Evolutionary conservation across 2,329 filamentous ascomycete species (phyloP), one percentile per base, ranked within the genome.

Genomic region (Trichoderma hamatum): DNA sequence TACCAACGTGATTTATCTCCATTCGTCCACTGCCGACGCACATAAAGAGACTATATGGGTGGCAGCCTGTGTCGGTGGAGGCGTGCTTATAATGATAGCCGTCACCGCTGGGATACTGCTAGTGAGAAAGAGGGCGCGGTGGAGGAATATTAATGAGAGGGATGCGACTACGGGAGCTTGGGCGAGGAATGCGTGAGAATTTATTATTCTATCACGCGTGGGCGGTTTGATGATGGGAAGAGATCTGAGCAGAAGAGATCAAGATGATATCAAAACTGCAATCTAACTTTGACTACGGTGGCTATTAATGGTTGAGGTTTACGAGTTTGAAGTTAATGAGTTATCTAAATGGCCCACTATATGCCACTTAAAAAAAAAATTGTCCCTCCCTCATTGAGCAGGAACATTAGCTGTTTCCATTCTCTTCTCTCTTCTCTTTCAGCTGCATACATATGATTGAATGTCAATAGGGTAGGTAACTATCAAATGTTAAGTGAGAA

Each of bases 41-140:
- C 30, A 68, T 21, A 68, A 55, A 43, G 65, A 56, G 54, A 66
- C 67, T 19, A 58, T 66, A 21, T n/a, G 65, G 36, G 52, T 69
- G 13, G 61, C 49, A 7, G 58, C 39, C 19, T 56, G 51, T 43
- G 34, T 69, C 2, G 67, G 55, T 4, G 67, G 54, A 32, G 67
- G 60, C 30, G 16, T 66, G 21, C 26, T 54, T 13, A 32, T 68
- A n/a, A 34, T 32, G 26, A 68, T 36, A 5, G 49, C 26, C 4
- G 36, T 68, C 10, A n/a, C 62, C 36, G 26, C 28, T 16, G 30
- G 46, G n/a, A 39, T 69, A 16, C 54, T 66, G 21, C 4, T 70
- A 14, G 26, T 56, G 14, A 55, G 51, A 11, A 49, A 36, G 58
- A 59, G 62, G 26, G 39, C 43, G 46, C 43, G 28, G 28, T 55